Evolutionary conservation across 2,329 filamentous ascomycete species (phyloP).

Genomic region (Aspergillus proliferans): DNA sequence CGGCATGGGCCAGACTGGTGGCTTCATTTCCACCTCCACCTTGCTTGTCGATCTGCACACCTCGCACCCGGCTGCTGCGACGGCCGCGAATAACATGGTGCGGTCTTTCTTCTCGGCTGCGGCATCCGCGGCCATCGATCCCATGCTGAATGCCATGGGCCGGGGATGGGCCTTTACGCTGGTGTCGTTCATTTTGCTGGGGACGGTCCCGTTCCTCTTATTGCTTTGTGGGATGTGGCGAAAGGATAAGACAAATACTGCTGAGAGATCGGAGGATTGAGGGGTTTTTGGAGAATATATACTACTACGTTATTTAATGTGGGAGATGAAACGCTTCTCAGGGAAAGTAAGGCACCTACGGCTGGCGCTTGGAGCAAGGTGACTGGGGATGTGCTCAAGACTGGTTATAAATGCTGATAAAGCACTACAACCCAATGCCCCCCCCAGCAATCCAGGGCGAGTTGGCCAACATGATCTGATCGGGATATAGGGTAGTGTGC

Average conservation of each 20-base stretch:
- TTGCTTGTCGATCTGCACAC: constrained; percentile 11
- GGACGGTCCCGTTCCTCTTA: constrained; percentile 6
- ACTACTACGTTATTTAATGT: too few relatives aligned
- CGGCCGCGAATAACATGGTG: constrained; percentile 14
- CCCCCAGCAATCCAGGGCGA: too few relatives aligned
- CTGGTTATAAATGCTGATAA: too few relatives aligned
- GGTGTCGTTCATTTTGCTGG: constrained; percentile 8
- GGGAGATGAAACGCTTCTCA: too few relatives aligned
- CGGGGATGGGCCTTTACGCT: constrained; percentile 13
- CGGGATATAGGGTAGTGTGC: too few relatives aligned
- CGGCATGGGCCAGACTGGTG: constrained; percentile 10
- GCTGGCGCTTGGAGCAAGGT: too few relatives aligned
- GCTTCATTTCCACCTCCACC: constrained; percentile 10
- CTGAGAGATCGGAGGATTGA: too few relatives aligned
- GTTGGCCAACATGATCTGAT: too few relatives aligned
- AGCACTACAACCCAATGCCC: too few relatives aligned
- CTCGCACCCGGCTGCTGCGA: constrained; percentile 9
- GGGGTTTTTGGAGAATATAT: too few relatives aligned
- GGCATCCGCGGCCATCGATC: constrained; percentile 12
- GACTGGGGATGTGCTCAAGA: too few relatives aligned
- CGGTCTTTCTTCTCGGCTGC: constrained; percentile 12
- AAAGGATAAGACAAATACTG: background rate
- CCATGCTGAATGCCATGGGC: constrained; percentile 13
- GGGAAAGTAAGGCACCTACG: too few relatives aligned
- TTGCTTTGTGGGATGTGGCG: constrained; percentile 6